A percentile compares a stretch with the other conserved stretches of the same genome.
Evolutionary conservation across 768 basidiomycete genomes (phyloP).

Genomic region (Leccinum boreale): DNA sequence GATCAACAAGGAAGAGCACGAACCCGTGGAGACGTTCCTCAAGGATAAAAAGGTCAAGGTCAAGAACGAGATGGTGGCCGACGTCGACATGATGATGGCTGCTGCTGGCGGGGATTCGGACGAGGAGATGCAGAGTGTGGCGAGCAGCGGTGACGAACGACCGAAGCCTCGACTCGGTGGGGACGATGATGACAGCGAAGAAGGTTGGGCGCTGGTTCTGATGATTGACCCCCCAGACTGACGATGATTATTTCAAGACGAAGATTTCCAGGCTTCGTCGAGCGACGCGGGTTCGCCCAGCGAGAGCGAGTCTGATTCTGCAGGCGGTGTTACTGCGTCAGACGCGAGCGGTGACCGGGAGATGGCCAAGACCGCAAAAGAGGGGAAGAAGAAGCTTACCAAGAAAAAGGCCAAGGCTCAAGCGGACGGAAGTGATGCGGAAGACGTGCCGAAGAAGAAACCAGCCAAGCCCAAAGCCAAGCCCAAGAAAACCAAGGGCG

Average conservation of each 20-base stretch:
- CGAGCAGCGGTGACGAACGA: conserved; percentile 63
- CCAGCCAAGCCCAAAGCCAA: conserved; percentile 42
- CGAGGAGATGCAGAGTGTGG: conserved; percentile 81
- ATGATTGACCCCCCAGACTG: not conserved
- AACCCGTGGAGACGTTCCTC: conserved; percentile 79
- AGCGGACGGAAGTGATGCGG: conserved; percentile 41
- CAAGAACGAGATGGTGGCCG: conserved; percentile 94
- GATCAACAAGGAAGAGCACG: conserved; percentile 94
- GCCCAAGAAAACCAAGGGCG: conserved; percentile 37
- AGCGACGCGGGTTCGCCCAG: conserved; percentile 89
- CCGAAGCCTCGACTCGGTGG: conserved; percentile 48
- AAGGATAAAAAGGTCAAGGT: conserved; percentile 88
- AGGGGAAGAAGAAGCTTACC: conserved; percentile 35
- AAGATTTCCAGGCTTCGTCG: conserved; percentile 86
- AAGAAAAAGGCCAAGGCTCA: conserved; percentile 44
- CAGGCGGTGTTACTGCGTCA: conserved; percentile 74
- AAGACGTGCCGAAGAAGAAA: conserved; percentile 50
- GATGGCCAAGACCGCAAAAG: conserved; percentile 40
- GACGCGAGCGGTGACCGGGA: conserved; percentile 81
- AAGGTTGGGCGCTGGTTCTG: conserved; percentile 46
- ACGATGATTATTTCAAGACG: conserved; percentile 45
- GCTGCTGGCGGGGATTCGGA: conserved; percentile 67
- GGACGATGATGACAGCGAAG: conserved; percentile 73
- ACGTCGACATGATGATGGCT: conserved; percentile 72
- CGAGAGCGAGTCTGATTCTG: conserved; percentile 59